Conservation (phyloP, 768 basidiomycete species). For the Mycena filopes region DNA sequence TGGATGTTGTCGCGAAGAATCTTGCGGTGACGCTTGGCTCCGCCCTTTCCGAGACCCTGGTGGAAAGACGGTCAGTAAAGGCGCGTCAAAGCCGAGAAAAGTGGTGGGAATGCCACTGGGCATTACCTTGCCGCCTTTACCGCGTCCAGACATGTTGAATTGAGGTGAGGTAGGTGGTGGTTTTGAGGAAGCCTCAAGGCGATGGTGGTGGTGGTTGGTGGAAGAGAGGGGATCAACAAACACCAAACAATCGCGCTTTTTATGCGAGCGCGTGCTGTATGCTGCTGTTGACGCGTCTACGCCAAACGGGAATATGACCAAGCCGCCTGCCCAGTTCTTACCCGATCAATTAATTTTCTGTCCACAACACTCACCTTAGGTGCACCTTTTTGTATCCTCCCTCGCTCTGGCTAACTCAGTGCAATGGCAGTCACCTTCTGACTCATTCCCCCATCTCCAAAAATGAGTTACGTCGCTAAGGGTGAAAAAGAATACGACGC, state of each 20-base stretch:
- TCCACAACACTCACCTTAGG: slow-evolving; percentile 32
- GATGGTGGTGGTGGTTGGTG: slow-evolving; percentile 27
- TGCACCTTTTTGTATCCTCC: slow-evolving; percentile 4
- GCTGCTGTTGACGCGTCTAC: no score
- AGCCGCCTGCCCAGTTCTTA: no score
- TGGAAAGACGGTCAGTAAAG: not conserved
- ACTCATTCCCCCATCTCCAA: slow-evolving; percentile 62
- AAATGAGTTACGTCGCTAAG: slow-evolving; percentile 99
- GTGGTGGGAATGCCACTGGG: not conserved
- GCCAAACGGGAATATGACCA: no score
- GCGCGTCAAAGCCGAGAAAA: no score
- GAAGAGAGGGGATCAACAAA: slow-evolving; percentile 5
- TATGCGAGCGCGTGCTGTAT: no score
- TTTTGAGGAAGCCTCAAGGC: slow-evolving; percentile 6
- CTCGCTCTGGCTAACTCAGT: slow-evolving; percentile 7
- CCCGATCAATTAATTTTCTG: not conserved
- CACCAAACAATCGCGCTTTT: slow-evolving; percentile 10
- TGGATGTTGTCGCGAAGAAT: slow-evolving; percentile 87
- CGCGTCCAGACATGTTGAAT: slow-evolving; percentile 34
- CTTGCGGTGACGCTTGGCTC: slow-evolving; percentile 84
- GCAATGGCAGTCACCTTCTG: slow-evolving; percentile 87
- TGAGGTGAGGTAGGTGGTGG: not conserved
- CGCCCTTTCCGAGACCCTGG: slow-evolving; percentile 82
- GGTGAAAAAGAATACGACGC: slow-evolving; percentile 98
- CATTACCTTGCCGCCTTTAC: slow-evolving; percentile 32